Evolutionary conservation across 805 yeast species (phyloP).

Genomic region (Sugiyamaella floridensis): DNA sequence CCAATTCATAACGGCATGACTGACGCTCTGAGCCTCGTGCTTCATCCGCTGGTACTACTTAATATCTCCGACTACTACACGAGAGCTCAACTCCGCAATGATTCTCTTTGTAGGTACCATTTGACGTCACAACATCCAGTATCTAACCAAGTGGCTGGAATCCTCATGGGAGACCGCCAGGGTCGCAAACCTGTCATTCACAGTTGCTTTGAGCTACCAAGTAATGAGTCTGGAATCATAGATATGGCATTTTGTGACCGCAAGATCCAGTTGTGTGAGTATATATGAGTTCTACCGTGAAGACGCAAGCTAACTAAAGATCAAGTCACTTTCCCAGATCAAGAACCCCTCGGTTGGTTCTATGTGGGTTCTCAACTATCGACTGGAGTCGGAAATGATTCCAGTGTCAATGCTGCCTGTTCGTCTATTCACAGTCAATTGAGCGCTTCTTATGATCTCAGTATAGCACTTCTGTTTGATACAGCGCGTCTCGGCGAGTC

Average conservation of each 20-base stretch:
- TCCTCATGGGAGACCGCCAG: conserved; percentile 27
- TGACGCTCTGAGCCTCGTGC: conserved; percentile 5
- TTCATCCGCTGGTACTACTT: conserved; percentile 32
- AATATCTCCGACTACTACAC: conserved; percentile 32
- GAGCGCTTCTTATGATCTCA: conserved; percentile 10
- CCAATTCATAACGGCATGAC: neutral
- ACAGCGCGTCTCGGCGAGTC: conserved; percentile 7
- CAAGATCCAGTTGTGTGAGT: conserved; percentile 25
- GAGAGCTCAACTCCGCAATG: conserved; percentile 16
- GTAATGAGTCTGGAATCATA: conserved; percentile 12
- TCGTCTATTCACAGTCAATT: neutral
- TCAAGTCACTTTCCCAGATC: conserved; percentile 25
- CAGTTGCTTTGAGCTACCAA: conserved; percentile 28
- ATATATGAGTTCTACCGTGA: too few species aligned
- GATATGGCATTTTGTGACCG: conserved; percentile 21
- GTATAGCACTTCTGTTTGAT: conserved; percentile 19
- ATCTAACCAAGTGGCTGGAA: conserved; percentile 26
- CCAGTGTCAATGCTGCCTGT: neutral
- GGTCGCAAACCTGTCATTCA: conserved; percentile 26
- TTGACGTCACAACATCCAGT: neutral
- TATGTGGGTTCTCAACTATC: conserved; percentile 9
- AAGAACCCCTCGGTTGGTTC: conserved; percentile 32
- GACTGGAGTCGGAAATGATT: neutral
- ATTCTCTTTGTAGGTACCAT: conserved; percentile 15
- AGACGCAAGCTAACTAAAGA: conserved; percentile 11